A percentile compares a stretch with the other conserved stretches of the same genome.
phyloP scores from a whole-genome alignment of 768 basidiomycete genomes.

The Lactifluus pinguis region DNA sequence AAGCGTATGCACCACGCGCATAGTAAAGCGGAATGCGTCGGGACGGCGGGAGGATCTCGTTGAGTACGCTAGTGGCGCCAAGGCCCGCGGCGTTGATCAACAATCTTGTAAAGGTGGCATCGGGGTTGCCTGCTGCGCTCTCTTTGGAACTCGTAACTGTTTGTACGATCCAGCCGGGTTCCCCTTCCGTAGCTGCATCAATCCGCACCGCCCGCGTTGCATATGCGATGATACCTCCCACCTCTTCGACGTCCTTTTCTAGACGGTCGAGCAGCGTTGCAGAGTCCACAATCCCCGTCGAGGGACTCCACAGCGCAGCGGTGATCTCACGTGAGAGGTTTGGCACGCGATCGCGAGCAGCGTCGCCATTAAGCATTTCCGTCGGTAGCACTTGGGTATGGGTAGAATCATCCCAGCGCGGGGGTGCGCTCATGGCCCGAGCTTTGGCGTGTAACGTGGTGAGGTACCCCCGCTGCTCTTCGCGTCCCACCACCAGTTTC shows the following conservation, averaged over 20 bases:
- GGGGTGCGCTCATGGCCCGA: slow-evolving; percentile 42
- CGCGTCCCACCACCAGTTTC: slow-evolving; percentile 81
- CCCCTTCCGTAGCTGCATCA: slow-evolving; percentile 44
- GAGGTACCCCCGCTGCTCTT: slow-evolving; percentile 61
- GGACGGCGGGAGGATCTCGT: slow-evolving; percentile 51
- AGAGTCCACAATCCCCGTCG: slow-evolving; percentile 87
- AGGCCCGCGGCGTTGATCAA: slow-evolving; percentile 81
- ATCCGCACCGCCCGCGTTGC: slow-evolving; percentile 80
- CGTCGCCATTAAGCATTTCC: slow-evolving; percentile 53
- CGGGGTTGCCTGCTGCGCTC: slow-evolving; percentile 31
- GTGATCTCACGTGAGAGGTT: slow-evolving; percentile 63
- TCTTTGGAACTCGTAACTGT: slow-evolving; percentile 40
- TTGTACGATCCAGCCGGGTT: slow-evolving; percentile 83
- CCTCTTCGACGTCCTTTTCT: slow-evolving; percentile 72
- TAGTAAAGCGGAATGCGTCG: slow-evolving; percentile 66
- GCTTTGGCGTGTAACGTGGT: slow-evolving; percentile 59
- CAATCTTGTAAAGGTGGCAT: slow-evolving; percentile 63
- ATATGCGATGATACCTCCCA: slow-evolving; percentile 60
- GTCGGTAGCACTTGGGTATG: slow-evolving; percentile 44
- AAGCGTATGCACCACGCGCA: slow-evolving; percentile 79
- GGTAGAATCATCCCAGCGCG: slow-evolving; percentile 25
- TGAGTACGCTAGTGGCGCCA: slow-evolving; percentile 59
- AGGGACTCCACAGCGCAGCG: slow-evolving; percentile 70
- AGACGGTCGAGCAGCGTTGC: slow-evolving; percentile 77
- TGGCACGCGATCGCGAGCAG: slow-evolving; percentile 72